Base-by-base conservation (phyloP, 176 grass and related monocot species). In the Zizania latifolia region DNA sequence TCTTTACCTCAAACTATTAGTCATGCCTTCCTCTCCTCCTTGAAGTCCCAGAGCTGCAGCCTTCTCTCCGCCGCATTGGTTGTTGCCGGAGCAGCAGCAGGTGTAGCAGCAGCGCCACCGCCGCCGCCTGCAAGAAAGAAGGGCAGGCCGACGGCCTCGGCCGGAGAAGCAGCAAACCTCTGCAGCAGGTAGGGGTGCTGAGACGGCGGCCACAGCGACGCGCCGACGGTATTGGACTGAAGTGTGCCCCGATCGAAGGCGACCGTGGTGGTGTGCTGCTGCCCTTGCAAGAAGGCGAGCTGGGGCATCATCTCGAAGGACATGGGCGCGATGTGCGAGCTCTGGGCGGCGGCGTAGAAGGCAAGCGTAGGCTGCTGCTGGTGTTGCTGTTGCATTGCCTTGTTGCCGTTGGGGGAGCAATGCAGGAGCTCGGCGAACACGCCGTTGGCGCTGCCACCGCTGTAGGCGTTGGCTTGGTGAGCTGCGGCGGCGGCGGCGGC, bases 231-330 rank as follows among this genome's bases (percentile, higher is more conserved):
- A 85, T 96, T 96, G 93, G 93, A 96, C 93, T 96, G 93, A 92
- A 96, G 89, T 91, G 89, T 85, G 86, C 89, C 87, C 93, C 89
- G 86, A 37, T 83, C 90, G 69, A 96, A 83, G 81, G 68, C 68
- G 44, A 61, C 75, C 35, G 84, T 39, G 21, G 32, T 37, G 55
- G 58, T 15, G 24, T 58, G 46, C 58, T 37, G 76, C 62, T 37
- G 85, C 34, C 91, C 92, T 60, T 91, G 83, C 51, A 82, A 41
- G 83, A 89, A 96, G 13, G 86, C 34, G 24, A 92, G 70, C 50
- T 92, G 92, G 55, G 85, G 83, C 77, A 92, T 76, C 92, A 84
- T 74, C 76, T 84, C 88, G 8, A 86, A 74, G 10, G 75, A 1
- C 71, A 79, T 72, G 30, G 56, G 45, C 32, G 33, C 50, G 24